A percentile compares a stretch with the other conserved stretches of the same genome.
These are phyloP conservation scores for Inonotus hispidus DNA, from an alignment of 1,284 basidiomycete genomes.

Conservation along the genomic window DNA sequence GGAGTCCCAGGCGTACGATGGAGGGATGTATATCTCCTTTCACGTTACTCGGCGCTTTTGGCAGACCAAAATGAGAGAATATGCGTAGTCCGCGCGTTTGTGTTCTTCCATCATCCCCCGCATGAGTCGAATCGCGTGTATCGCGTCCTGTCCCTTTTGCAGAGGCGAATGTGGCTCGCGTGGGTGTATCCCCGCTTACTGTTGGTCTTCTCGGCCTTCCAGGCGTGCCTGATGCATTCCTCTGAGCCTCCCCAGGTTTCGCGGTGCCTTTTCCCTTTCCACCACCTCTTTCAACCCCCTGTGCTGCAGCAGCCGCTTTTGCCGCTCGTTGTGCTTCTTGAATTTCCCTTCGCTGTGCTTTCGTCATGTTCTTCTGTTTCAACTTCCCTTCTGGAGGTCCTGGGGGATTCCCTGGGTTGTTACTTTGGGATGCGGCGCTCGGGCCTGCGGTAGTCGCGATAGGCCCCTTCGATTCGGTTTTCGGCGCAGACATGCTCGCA, in stretches of 20 bases:
- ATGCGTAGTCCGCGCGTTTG: constrained; percentile 56
- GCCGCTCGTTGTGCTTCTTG: constrained; percentile 78
- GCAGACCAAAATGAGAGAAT: constrained; percentile 77
- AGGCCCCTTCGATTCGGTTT: background rate
- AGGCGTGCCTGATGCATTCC: background rate
- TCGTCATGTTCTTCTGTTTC: constrained; percentile 67
- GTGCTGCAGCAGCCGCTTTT: constrained; percentile 39
- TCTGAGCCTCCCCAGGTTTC: background rate
- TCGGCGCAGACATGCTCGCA: constrained; percentile 3
- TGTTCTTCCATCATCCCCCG: constrained; percentile 31
- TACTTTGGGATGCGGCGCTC: constrained; percentile 25
- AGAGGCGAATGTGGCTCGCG: background rate
- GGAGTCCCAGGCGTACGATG: constrained; percentile 71
- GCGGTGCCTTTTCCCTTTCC: constrained; percentile 16
- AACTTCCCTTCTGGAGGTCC: constrained; percentile 34
- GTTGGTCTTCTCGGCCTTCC: constrained; percentile 8
- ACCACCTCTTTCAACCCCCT: constrained; percentile 19
- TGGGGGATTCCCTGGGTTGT: constrained; percentile 24
- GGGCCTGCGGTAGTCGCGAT: background rate
- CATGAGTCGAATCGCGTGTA: constrained; percentile 22
- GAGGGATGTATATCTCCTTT: constrained; percentile 80
- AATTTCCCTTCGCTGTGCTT: constrained; percentile 72
- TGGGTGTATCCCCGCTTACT: constrained; percentile 18
- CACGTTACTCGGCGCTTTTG: constrained; percentile 50
- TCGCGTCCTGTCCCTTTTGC: constrained; percentile 14